Evolutionary conservation across 257 asterid genomes (phyloP).

Genomic region (Salvia splendens): DNA sequence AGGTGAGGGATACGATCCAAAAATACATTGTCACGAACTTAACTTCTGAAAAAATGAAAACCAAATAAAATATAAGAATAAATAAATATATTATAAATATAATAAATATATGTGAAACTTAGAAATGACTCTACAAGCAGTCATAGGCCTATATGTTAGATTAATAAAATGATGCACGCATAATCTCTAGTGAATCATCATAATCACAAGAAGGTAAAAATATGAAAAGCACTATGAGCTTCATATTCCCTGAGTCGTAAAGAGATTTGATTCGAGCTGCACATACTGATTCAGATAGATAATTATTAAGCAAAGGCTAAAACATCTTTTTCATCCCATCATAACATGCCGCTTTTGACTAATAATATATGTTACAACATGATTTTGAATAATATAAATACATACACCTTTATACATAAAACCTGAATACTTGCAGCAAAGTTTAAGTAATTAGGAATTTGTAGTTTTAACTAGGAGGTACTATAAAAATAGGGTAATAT

Average conservation of each 20-base stretch:
- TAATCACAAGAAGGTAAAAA: neutral
- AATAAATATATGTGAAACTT: neutral
- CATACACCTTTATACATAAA: too few species aligned
- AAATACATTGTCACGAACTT: too few species aligned
- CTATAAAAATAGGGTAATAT: too few species aligned
- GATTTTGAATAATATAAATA: neutral
- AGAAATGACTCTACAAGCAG: too few species aligned
- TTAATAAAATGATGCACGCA: neutral
- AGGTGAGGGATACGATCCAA: too few species aligned
- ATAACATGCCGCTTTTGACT: neutral
- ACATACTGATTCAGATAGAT: conserved; percentile 6
- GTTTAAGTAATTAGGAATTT: too few species aligned
- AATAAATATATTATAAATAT: neutral
- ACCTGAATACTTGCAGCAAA: too few species aligned
- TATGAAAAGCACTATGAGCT: conserved; percentile 15
- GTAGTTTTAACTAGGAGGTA: too few species aligned
- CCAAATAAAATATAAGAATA: too few species aligned
- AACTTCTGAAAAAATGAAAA: too few species aligned
- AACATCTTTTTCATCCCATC: neutral
- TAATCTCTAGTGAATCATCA: conserved; percentile 6
- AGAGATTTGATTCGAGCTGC: conserved; percentile 30
- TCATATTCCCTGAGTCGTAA: conserved; percentile 20
- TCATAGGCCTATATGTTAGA: neutral
- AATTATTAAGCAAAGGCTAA: neutral
- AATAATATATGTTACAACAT: neutral